Evolutionary conservation across 345 rosid genomes (phyloP), one percentile per base, ranked within the genome.

Genomic region (Lenwebbia sp.): DNA sequence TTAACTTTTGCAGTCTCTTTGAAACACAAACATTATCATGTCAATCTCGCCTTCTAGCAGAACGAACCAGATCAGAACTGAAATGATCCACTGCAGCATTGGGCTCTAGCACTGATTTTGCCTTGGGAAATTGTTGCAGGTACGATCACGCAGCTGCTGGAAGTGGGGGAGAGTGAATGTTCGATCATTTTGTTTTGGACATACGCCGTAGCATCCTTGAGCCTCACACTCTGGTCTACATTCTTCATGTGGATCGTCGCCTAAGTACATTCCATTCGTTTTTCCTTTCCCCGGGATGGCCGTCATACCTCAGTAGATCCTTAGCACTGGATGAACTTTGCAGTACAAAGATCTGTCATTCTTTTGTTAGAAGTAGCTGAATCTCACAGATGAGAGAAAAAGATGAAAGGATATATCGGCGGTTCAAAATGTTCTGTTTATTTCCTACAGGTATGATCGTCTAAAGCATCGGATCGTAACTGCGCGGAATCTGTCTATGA

Each of bases 181-280:
- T 92, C 93, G 0, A 86, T 91, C 14, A 83, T 90, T 17, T 55
- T 91, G 89, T 76, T 90, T 3, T 92, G 90, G 92, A 91, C 88
- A 41, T 91, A 91, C 21, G 90, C 82, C 4, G 15, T 84, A 40
- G 87, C 92, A 2, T 41, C 88, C 2, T 6, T 92, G 17, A 81
- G 85, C 9, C 87, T 92, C 12, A 91, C 93, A 0, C 62, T 89
- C 6, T 89, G 93, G 91, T 86, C 90, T 25, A 57, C 93, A 30
- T 37, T 87, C 40, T 90, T 86, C 89, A 85, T 88, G 89, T 90
- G 94, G 91, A 82, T 88, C 28, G 89, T 86, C 28, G 7, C 85
- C 22, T 87, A 81, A 87, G 50, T 33, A 57, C 51, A 54, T 26
- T 40, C 86, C 28, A 33, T 22, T 44, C 78, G 22, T 19, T 37